phyloP scores from a whole-genome alignment of 768 basidiomycete genomes.

The Rhodotorula kratochvilovae region DNA sequence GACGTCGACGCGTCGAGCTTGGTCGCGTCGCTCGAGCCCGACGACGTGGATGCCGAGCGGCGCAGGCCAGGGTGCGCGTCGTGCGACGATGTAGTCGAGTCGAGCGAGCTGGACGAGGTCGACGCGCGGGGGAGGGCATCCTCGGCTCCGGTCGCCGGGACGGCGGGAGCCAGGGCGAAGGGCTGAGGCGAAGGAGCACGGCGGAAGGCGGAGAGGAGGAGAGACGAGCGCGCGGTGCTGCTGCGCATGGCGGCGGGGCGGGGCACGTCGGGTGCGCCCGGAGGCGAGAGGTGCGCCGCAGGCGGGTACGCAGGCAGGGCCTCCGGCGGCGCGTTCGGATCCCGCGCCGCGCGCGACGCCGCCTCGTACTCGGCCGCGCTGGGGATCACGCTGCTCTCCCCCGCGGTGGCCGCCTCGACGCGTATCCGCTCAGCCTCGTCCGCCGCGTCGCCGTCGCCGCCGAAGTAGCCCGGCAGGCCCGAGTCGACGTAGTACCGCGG shows the following conservation, averaged over 20 bases:
- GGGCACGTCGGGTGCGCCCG: neutral
- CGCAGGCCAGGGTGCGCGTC: neutral
- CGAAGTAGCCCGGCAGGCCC: neutral
- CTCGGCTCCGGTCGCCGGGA: neutral
- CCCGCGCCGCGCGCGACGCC: neutral
- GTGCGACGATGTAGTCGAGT: neutral
- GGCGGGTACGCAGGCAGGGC: conserved; percentile 2
- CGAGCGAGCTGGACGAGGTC: neutral
- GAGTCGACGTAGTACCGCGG: conserved; percentile 9
- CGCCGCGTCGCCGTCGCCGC: neutral
- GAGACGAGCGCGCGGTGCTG: neutral
- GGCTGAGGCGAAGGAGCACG: neutral
- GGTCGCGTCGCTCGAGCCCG: neutral
- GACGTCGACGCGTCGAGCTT: neutral
- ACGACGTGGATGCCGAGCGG: neutral
- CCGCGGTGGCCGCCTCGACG: neutral
- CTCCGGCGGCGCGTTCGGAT: too few relatives aligned
- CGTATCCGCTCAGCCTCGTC: conserved; percentile 22
- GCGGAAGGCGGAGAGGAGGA: neutral
- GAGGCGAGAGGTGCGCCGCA: neutral
- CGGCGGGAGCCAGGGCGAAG: too few relatives aligned
- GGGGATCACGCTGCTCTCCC: neutral
- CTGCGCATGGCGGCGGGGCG: neutral
- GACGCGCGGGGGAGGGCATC: neutral
- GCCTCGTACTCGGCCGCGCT: conserved; percentile 19